Base-by-base conservation (phyloP, 2,329 filamentous ascomycete species). In the Lasiodiplodia theobromae region DNA sequence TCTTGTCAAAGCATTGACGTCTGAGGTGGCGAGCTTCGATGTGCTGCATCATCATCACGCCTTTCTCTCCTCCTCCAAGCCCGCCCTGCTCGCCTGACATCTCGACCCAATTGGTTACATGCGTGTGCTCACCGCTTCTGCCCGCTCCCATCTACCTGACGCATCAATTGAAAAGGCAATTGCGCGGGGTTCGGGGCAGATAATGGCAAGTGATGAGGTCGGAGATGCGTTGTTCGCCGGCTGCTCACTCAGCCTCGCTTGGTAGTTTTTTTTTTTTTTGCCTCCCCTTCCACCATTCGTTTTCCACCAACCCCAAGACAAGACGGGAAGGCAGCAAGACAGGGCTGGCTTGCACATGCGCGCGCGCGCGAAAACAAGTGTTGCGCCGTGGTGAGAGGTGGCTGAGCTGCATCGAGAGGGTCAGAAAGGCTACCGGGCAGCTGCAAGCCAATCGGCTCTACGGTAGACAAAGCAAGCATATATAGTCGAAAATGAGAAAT, bases 11-110 rank as follows among this genome's bases (percentile, higher is more conserved):
- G 71, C 68, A 58, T 72, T 72, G 70, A 72, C 72, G 71, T 71
- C 44, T 74, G 71, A 69, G 70, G 77, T 79, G 77, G 77, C 77
- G 72, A 78, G 66, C 71, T 72, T 69, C 21, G 31, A 37, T 72
- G 62, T 77, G 75, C 74, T 74, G 66, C 71, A 72, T 72, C 72
- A 74, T 70, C 74, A 70, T 72, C 73, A 70, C 71, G 71, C 73
- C 70, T 67, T 60, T 38, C 16, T 28, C 25, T 25, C 34, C 31
- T 23, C 31, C 21, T n/a, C 18, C 18, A 47, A n/a, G 31, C 7
- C 23, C 4, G 34, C 54, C 25, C 38, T n/a, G 44, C 44, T 47
- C 34, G 37, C 56, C 38, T 44, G 23, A 49, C 23, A 21, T 31
- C 28, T 16, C 28, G 11, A 31, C 44, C 44, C 44, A 47, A 47